These are phyloP conservation scores for Ceratocystis huliohia DNA, from an alignment of 2,329 filamentous ascomycete species.

Conservation along the genomic window DNA sequence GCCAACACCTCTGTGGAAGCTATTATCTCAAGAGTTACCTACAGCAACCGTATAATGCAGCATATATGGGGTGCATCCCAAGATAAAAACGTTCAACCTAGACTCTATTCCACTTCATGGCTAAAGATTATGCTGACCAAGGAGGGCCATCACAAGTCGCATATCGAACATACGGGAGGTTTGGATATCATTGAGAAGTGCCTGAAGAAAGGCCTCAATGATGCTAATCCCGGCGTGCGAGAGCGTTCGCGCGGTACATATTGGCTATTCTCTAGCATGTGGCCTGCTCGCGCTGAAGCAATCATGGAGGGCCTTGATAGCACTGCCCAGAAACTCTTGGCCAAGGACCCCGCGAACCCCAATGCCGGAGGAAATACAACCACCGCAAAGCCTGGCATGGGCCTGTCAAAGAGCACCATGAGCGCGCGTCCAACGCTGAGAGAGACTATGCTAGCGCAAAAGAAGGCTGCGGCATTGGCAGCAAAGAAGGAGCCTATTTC, in stretches of 20 bases:
- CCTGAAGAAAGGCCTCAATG: slow-evolving; percentile 74
- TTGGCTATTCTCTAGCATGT: slow-evolving; percentile 69
- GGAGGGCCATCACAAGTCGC: slow-evolving; percentile 63
- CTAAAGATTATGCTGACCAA: slow-evolving; percentile 69
- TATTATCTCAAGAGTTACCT: slow-evolving; percentile 68
- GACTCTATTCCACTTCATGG: slow-evolving; percentile 70
- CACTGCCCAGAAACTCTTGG: slow-evolving; percentile 65
- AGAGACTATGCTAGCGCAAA: slow-evolving; percentile 74
- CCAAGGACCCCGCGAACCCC: slow-evolving; percentile 74
- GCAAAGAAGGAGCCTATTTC: slow-evolving; percentile 39
- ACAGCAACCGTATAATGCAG: slow-evolving; percentile 68
- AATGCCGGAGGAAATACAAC: slow-evolving; percentile 44
- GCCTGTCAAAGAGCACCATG: slow-evolving; percentile 51
- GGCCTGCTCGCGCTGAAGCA: slow-evolving; percentile 62
- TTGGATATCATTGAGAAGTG: slow-evolving; percentile 76
- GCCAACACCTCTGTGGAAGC: slow-evolving; percentile 70
- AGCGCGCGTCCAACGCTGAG: slow-evolving; percentile 55
- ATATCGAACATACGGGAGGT: slow-evolving; percentile 74
- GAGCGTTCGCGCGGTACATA: slow-evolving; percentile 76
- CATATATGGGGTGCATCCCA: slow-evolving; percentile 71
- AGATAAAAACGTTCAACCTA: slow-evolving; percentile 86
- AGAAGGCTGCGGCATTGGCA: slow-evolving; percentile 45
- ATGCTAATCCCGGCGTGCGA: slow-evolving; percentile 80
- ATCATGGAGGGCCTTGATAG: slow-evolving; percentile 68
- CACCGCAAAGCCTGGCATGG: slow-evolving; percentile 42